phyloP scores from a whole-genome alignment of 805 yeast species.

The Candida incommunis region DNA sequence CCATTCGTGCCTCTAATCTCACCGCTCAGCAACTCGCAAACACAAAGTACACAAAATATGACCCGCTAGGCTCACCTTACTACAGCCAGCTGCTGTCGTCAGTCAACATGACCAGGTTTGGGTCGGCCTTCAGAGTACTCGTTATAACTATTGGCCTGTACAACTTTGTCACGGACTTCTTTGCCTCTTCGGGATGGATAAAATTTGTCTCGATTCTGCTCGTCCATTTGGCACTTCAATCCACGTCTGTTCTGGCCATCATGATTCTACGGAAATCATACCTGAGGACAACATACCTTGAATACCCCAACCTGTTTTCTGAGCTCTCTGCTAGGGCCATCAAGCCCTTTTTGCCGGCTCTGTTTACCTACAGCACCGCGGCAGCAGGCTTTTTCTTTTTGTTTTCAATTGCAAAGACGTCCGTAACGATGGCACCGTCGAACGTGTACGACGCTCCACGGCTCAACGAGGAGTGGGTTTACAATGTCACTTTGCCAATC shows the following conservation, averaged over 20 bases:
- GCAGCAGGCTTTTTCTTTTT: not conserved
- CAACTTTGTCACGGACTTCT: not conserved
- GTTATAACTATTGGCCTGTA: not conserved
- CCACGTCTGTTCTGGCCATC: not conserved
- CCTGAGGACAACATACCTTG: not conserved
- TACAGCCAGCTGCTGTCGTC: not conserved
- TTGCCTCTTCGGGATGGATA: not conserved
- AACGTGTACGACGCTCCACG: not conserved
- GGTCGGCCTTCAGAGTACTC: not conserved
- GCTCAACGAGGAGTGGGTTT: slow-evolving; percentile 1
- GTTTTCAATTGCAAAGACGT: not conserved
- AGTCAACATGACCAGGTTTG: not conserved
- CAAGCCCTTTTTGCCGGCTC: not conserved
- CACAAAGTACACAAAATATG: not conserved
- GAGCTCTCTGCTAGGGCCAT: not conserved
- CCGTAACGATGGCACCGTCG: not conserved
- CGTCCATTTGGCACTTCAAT: not conserved
- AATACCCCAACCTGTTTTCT: not conserved
- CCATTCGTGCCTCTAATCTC: not conserved
- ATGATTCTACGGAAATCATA: not conserved
- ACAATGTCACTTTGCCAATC: not conserved
- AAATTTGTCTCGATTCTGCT: not conserved
- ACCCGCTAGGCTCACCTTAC: not conserved
- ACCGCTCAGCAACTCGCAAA: not conserved
- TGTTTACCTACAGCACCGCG: not conserved